These are phyloP conservation scores for Saturnispora zaruensis DNA, from an alignment of 805 yeast species.

Conservation along the genomic window DNA sequence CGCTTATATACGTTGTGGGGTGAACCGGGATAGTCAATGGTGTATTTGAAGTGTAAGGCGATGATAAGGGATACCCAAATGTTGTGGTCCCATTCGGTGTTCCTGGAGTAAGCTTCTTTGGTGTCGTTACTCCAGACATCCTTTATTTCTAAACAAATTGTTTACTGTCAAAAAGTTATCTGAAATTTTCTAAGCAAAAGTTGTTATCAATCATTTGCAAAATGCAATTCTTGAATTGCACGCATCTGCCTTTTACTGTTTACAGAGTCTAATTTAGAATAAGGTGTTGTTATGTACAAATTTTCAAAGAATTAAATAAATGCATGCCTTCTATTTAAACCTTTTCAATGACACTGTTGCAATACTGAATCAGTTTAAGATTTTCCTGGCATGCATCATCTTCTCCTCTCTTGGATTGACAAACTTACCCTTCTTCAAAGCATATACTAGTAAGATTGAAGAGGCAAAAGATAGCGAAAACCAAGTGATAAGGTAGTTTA, in stretches of 20 bases:
- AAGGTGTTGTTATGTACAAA: neutral
- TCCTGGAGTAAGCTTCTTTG: neutral
- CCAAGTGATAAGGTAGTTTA: conserved; percentile 93
- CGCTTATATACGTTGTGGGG: conserved; percentile 1
- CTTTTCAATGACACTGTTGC: conserved; percentile 2
- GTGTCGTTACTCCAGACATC: neutral
- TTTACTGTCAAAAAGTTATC: neutral
- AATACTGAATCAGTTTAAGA: conserved; percentile 20
- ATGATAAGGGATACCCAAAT: conserved; percentile 8
- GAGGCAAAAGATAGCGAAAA: conserved; percentile 77
- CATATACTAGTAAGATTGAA: conserved; percentile 50
- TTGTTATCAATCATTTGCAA: neutral
- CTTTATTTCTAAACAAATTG: neutral
- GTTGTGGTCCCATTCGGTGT: conserved; percentile 3
- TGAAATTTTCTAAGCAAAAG: neutral
- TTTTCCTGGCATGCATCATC: conserved; percentile 39
- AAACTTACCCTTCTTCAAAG: conserved; percentile 36
- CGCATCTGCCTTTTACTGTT: neutral
- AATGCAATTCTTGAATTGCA: no score
- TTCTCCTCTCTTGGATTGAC: conserved; percentile 38
- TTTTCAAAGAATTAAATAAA: neutral
- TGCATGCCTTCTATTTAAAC: neutral
- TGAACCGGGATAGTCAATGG: conserved; percentile 11
- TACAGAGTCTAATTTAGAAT: neutral
- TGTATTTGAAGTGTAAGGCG: conserved; percentile 13